Evolutionary conservation across 192 early-diverging fungal genomes (phyloP), one percentile per base, ranked within the genome.

Genomic region (Coemansia sp.): DNA sequence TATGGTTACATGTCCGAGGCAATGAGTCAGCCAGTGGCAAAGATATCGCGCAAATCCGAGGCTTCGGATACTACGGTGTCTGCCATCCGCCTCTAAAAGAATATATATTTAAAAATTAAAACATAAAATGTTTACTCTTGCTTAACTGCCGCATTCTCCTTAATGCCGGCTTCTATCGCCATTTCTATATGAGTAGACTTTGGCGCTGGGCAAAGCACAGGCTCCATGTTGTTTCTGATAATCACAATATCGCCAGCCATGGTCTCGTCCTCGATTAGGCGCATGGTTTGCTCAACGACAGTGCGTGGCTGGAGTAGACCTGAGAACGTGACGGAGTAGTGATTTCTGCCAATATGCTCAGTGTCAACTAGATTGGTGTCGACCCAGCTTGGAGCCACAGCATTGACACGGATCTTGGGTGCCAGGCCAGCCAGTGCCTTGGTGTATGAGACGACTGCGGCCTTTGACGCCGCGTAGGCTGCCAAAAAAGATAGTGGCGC

Each of bases 401-500:
- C 85, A 68, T 90, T 90, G 63, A 90, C 86, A 15, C 89, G 84
- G 44, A 90, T 84, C 46, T 80, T 70, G 20, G 69, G 85, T 6
- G 77, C 76, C 15, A 83, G 67, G 10, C 73, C 74, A 4, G 78
- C 68, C 38, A 83, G 64, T 0, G 67, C 40, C 47, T 79, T 78
- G 11, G 87, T 87, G 33, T 86, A 88, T 16, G 78, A 76, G 16
- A 86, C 77, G 20, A 92, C 89, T 9, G 89, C 92, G n/a, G 84
- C 88, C 79, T 94, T 94, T 15, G 90, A 87, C 4, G 91, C 89
- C 18, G 86, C 81, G 68, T 94, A 94, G 18, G 89, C 86, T 3
- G 92, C 87, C 49, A 86, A 80, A 36, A 66, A 68, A 3, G 69
- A 27, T 27, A 85, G 20, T 4, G 85, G 83, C 36, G 70, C 62